Evolutionary conservation across 2,329 filamentous ascomycete genomes (phyloP).

Genomic region (Aschersonia sp.): DNA sequence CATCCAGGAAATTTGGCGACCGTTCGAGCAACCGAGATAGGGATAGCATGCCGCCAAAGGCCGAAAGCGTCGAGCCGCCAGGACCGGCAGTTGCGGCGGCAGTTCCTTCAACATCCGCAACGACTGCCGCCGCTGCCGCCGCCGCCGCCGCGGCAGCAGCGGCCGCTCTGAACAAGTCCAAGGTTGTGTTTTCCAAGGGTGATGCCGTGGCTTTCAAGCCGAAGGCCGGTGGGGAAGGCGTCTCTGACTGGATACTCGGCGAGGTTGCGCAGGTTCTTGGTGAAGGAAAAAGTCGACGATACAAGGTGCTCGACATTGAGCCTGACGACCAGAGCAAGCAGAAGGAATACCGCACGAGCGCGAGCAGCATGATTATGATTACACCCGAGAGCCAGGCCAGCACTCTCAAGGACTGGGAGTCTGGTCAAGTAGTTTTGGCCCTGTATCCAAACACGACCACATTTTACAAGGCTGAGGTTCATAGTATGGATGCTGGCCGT

Average conservation of each 20-base stretch:
- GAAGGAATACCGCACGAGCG: conserved; percentile 55
- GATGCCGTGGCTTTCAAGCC: conserved; percentile 54
- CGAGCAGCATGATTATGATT: conserved; percentile 65
- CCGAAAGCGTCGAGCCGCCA: conserved; percentile 41
- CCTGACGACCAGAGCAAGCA: conserved; percentile 56
- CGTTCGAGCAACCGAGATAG: conserved; percentile 25
- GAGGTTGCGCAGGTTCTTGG: conserved; percentile 63
- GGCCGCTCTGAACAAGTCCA: conserved; percentile 22
- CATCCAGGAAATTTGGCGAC: conserved; percentile 21
- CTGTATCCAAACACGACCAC: conserved; percentile 74
- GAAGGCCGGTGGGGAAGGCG: conserved; percentile 34
- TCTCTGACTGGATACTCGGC: conserved; percentile 56
- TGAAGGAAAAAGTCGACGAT: conserved; percentile 63
- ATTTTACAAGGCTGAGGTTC: conserved; percentile 73
- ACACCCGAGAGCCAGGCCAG: conserved; percentile 35
- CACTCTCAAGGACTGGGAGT: conserved; percentile 44
- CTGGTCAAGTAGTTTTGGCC: conserved; percentile 60
- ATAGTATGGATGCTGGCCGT: conserved; percentile 45
- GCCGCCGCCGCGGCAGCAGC: neutral
- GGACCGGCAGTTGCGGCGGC: conserved; percentile 9
- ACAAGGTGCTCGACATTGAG: conserved; percentile 69
- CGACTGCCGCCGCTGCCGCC: neutral
- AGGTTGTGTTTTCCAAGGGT: conserved; percentile 44
- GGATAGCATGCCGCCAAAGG: conserved; percentile 40
- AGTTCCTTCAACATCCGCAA: neutral